A percentile compares a stretch with the other conserved stretches of the same genome.
These are phyloP conservation scores for Phaffia australis DNA, from an alignment of 768 basidiomycete genomes.

Conservation along the genomic window DNA sequence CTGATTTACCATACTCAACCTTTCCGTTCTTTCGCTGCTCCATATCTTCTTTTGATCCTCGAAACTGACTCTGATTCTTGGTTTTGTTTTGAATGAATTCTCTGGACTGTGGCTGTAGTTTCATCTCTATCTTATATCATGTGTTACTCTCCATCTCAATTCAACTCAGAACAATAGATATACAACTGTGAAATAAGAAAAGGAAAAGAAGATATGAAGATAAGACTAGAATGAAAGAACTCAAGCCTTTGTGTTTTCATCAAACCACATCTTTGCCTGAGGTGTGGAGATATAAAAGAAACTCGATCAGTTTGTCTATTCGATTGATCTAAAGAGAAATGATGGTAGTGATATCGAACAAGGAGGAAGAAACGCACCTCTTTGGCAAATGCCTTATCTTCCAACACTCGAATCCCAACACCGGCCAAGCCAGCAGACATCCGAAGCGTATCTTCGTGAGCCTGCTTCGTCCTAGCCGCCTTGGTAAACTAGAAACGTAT, in stretches of 20 bases:
- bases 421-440: constrained; percentile 30
- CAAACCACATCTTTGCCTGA: no score
- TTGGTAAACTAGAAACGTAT: constrained; percentile 26
- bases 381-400: constrained; percentile 26
- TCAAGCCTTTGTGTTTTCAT: no score
- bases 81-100: no score
- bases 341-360: not conserved
- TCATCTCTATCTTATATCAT: no score
- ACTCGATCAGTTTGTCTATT: not conserved
- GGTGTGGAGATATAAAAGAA: not conserved
- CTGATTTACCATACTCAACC: no score
- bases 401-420: constrained; percentile 27
- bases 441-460: constrained; percentile 32
- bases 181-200: not conserved
- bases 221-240: not conserved
- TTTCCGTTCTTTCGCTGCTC: no score
- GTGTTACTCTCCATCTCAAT: no score
- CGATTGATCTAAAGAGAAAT: no score
- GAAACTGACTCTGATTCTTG: no score
- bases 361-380: constrained; percentile 18
- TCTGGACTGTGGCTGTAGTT: no score
- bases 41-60: no score
- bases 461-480: constrained; percentile 29
- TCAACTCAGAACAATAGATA: no score
- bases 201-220: not conserved